Evolutionary conservation across 208 protist genomes (phyloP), one percentile per base, ranked within the genome.

Genomic region (Phytomonas sp.): DNA sequence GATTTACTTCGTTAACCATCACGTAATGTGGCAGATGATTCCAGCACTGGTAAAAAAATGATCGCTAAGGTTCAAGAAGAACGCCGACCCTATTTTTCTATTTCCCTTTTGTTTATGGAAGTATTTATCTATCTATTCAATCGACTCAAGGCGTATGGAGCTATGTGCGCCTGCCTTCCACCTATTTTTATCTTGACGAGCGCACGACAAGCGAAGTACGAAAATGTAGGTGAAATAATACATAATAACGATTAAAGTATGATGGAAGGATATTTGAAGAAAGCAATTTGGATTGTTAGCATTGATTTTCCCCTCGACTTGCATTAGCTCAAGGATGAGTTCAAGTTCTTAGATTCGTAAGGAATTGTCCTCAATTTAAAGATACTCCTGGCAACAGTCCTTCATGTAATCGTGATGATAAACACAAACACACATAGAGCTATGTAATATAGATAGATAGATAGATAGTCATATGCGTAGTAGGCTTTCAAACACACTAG

Each of bases 381-480:
- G 30, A n/a, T 20, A 64, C n/a, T 37, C 6, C 13, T 26, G 30
- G 20, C n/a, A 23, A 31, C n/a, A 64, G 15, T n/a, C 15, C 29
- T 37, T 4, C 60, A 64, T 6, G 32, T 6, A 64, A 23, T 0
- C n/a, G 8, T 32, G 30, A 23, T 5, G 26, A 60, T 60, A 64
- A 23, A 33, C 60, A 64, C 29, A 68, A 13, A 26, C 67, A 67
- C 17, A 36, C 30, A 74, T 26, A 68, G 33, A 66, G 59, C 61
- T 33, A 74, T 53, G 68, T 67, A 70, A 13, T 72, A 67, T 28
- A 68, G 8, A 68, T 28, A 67, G 5, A 60, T 73, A 59, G 4
- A 72, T 43, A 2, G 4, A 56, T 56, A 56, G 11, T 8, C 26
- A 26, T 56, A 56, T 6, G 46, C 20, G 23, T 56, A 56, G 20